Base-by-base conservation (phyloP, 371 early-diverging fungal species). In the Mortierella sp. region DNA sequence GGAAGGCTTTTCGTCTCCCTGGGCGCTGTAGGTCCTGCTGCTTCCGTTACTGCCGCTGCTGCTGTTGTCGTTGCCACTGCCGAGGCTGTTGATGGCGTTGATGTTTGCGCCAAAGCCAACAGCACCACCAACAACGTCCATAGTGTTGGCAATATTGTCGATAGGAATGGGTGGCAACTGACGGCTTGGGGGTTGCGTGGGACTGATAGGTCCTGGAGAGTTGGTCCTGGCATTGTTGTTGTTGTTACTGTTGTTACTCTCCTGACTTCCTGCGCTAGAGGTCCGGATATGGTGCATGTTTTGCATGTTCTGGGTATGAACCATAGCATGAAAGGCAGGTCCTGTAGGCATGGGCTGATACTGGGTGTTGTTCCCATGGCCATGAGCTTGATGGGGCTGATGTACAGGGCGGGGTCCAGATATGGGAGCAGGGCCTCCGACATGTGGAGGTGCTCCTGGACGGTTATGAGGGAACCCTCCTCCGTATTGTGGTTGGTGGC, bases 151-250 rank as follows among this genome's bases (percentile, higher is more conserved):
- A 24, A 37, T 3, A 9, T 77, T 64, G 14, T 50, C 69, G 3
- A 31, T 43, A 31, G 87, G 87, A 57, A 82, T 57, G 21, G 87
- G 86, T 1, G 86, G 87, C 34, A 86, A 46, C 37, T 72, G 74
- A 55, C 87, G 87, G 26, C 3, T 82, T 0, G 87, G 87, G 9
- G 86, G 74, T 16, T 78, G 76, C 31, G 78, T 83, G 16, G 80
- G 83, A 53, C 83, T 80, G 8, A 71, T 51, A 48, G 73, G 40
- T 59, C 77, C 28, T 37, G 75, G n/a, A 26, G 74, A 14, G 61
- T n/a, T 71, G 14, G 55, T 21, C 21, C 54, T 11, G 51, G 31
- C 34, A 19, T 34, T 69, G 9, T 26, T 54, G 40, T 48, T 74
- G 69, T 43, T 57, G 40, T 48, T 74, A 61, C 28, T 57, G 40